Evolutionary conservation across 345 rosid species (phyloP).

Genomic region (Theobroma cacao): DNA sequence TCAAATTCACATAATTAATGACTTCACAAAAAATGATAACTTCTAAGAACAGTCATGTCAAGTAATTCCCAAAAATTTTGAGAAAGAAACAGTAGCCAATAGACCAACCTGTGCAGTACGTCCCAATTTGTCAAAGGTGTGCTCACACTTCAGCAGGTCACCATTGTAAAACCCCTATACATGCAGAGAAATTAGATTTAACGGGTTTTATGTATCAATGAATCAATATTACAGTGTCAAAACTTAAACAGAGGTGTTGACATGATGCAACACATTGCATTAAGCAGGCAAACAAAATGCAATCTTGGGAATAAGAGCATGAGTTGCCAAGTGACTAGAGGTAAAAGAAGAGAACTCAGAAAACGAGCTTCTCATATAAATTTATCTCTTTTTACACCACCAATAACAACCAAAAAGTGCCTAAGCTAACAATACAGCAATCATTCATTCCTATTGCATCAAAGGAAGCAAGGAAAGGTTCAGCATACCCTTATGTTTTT

Average conservation of each 20-base stretch:
- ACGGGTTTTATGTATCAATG: neutral
- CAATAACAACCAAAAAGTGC: neutral
- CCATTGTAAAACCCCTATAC: slow-evolving; percentile 75
- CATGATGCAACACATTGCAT: neutral
- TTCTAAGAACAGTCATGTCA: neutral
- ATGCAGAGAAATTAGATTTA: slow-evolving; percentile 13
- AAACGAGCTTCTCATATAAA: neutral
- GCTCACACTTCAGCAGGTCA: slow-evolving; percentile 73
- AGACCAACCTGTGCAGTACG: slow-evolving; percentile 79
- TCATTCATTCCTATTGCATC: neutral
- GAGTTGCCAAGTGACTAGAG: too few relatives aligned
- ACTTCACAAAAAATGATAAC: neutral
- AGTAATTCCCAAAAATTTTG: neutral
- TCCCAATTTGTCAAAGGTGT: slow-evolving; percentile 82
- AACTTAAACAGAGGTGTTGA: neutral
- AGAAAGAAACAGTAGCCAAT: slow-evolving; percentile 1
- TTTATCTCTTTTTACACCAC: neutral
- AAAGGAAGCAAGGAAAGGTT: neutral
- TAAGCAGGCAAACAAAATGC: neutral
- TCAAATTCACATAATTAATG: neutral
- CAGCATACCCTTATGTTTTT: neutral
- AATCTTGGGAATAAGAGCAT: too few relatives aligned
- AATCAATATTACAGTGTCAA: neutral
- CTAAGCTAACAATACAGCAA: neutral
- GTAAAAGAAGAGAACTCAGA: too few relatives aligned